Conservation (phyloP, 2,329 filamentous ascomycete species). For the Pseudogymnoascus sp. region DNA sequence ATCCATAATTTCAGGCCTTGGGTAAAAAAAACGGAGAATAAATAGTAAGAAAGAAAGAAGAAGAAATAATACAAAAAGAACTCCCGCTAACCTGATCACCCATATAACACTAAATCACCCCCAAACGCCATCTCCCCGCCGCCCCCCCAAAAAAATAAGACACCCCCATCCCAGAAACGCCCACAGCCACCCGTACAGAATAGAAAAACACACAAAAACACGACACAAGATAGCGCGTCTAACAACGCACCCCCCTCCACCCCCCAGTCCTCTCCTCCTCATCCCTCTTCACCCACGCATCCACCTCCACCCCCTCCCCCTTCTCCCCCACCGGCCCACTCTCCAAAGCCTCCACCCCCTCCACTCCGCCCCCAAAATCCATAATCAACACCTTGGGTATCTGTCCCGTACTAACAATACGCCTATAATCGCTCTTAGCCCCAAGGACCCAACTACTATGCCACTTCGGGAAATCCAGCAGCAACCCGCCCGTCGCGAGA, state of each 20-base stretch:
- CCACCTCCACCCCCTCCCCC: neutral
- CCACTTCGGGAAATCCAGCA: slow-evolving; percentile 87
- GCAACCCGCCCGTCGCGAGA: slow-evolving; percentile 66
- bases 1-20: too few species aligned
- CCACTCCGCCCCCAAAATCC: slow-evolving; percentile 69
- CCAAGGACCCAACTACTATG: slow-evolving; percentile 94
- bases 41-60: too few species aligned
- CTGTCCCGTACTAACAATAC: slow-evolving; percentile 91
- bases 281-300: neutral
- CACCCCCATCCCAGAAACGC: neutral
- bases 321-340: slow-evolving; percentile 23
- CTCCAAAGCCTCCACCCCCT: slow-evolving; percentile 52
- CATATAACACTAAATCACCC: too few species aligned
- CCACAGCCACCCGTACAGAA: neutral
- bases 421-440: slow-evolving; percentile 89
- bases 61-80: too few species aligned
- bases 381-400: slow-evolving; percentile 87
- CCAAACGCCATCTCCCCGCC: too few species aligned
- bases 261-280: neutral
- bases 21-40: too few species aligned
- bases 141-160: too few species aligned
- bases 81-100: too few species aligned
- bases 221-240: neutral
- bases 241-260: neutral
- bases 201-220: neutral